Evolutionary conservation across 257 asterid species (phyloP).

Genomic region (Scutellaria galericulata): DNA sequence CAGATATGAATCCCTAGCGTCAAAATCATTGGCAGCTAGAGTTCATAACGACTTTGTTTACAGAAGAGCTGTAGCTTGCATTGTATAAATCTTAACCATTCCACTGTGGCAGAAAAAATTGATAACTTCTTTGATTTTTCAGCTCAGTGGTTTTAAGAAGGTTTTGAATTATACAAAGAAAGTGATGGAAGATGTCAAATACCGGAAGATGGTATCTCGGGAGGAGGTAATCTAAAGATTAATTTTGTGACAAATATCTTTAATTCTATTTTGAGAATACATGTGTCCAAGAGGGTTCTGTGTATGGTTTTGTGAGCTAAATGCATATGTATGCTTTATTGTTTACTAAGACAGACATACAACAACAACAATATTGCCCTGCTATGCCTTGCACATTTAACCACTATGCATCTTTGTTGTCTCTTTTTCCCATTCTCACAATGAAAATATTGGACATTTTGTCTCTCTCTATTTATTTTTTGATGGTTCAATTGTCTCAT

Average conservation of each 20-base stretch:
- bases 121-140: constrained; percentile 47
- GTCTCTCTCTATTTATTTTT: constrained; percentile 14
- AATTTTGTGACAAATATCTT: constrained; percentile 11
- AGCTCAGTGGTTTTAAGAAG: constrained; percentile 99
- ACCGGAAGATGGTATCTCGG: constrained; percentile 83
- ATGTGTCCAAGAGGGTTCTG: constrained; percentile 22
- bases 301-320: background rate
- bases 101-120: constrained; percentile 33
- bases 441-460: background rate
- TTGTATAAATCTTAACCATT: constrained; percentile 3
- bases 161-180: constrained; percentile 91
- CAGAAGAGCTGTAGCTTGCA: constrained; percentile 22
- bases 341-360: background rate
- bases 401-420: background rate
- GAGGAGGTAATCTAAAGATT: constrained; percentile 76
- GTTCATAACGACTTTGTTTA: constrained; percentile 13
- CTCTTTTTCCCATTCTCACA: constrained; percentile 8
- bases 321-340: background rate
- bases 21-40: constrained; percentile 6
- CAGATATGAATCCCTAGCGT: constrained; percentile 25
- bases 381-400: too few relatives aligned
- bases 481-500: constrained; percentile 24
- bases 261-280: constrained; percentile 19
- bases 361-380: too few relatives aligned
- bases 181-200: constrained; percentile 85